phyloP scores from a whole-genome alignment of 202 grass and related monocot species.

The Eragrostis tef region DNA sequence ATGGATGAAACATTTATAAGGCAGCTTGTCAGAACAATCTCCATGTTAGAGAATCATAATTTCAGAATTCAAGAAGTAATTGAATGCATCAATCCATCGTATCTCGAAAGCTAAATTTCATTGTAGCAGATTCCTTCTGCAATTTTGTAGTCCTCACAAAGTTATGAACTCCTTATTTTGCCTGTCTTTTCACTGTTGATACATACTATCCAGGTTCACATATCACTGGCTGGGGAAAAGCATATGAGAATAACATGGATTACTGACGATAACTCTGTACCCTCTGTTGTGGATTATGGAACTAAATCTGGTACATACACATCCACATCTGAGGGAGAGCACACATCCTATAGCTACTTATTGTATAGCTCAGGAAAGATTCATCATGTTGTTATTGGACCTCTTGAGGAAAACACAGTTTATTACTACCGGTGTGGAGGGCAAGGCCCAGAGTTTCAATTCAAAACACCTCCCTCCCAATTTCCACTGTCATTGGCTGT shows the following conservation, averaged over 20 bases:
- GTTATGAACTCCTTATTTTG: neutral
- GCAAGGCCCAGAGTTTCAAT: slow-evolving; percentile 71
- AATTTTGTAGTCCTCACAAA: neutral
- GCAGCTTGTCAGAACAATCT: neutral
- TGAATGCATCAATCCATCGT: neutral
- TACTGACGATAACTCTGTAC: slow-evolving; percentile 58
- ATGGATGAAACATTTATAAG: neutral
- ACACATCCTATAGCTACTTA: slow-evolving; percentile 83
- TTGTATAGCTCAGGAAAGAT: slow-evolving; percentile 85
- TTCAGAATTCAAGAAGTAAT: neutral
- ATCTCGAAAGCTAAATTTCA: neutral
- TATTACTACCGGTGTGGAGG: slow-evolving; percentile 84
- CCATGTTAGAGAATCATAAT: neutral
- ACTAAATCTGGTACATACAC: slow-evolving; percentile 62
- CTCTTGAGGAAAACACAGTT: slow-evolving; percentile 64
- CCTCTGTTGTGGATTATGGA: slow-evolving; percentile 89
- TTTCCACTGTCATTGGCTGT: slow-evolving; percentile 85
- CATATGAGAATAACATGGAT: slow-evolving; percentile 88
- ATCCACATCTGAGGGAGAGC: slow-evolving; percentile 64
- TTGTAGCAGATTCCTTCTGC: neutral
- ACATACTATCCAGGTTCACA: slow-evolving; percentile 75
- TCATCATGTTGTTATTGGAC: slow-evolving; percentile 87
- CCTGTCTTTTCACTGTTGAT: neutral
- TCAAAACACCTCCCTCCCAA: slow-evolving; percentile 80
- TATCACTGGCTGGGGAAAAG: slow-evolving; percentile 86